Evolutionary conservation across 176 grass and related monocot species (phyloP).

Genomic region (Coix lacrymajobi): DNA sequence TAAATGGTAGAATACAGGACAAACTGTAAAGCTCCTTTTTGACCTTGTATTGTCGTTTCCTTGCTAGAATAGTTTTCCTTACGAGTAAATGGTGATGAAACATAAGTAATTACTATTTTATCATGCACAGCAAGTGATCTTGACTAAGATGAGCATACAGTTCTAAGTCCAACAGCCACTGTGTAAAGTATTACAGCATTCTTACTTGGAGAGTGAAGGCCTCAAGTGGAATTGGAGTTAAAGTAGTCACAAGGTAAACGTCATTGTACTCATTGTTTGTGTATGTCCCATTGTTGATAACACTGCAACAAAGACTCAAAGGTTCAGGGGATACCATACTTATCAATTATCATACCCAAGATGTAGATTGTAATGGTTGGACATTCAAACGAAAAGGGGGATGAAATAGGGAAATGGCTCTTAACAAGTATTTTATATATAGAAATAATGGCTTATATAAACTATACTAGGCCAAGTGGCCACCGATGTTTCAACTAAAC

Average conservation of each 20-base stretch:
- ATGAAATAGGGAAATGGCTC: neutral
- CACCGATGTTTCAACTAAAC: neutral
- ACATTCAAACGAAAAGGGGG: neutral
- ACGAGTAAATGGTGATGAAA: neutral
- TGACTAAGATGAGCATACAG: slow-evolving; percentile 1
- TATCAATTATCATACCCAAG: neutral
- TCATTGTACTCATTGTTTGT: slow-evolving; percentile 89
- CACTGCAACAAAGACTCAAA: slow-evolving; percentile 44
- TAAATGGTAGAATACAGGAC: neutral
- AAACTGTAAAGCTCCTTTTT: neutral
- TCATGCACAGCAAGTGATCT: neutral
- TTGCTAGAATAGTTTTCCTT: slow-evolving; percentile 13
- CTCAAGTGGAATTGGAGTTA: slow-evolving; percentile 79
- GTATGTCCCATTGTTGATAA: slow-evolving; percentile 67
- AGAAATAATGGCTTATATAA: neutral
- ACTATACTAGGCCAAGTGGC: neutral
- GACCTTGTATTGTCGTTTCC: neutral
- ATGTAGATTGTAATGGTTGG: neutral
- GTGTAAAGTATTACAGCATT: slow-evolving; percentile 3
- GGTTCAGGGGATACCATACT: neutral
- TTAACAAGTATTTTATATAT: neutral
- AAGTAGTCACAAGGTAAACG: slow-evolving; percentile 92
- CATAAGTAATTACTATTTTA: slow-evolving; percentile 12
- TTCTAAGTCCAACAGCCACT: neutral
- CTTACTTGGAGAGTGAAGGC: slow-evolving; percentile 87